A percentile compares a stretch with the other conserved stretches of the same genome.
phyloP scores from a whole-genome alignment of 495 filamentous ascomycete species.

The Elasticomyces elasticus region DNA sequence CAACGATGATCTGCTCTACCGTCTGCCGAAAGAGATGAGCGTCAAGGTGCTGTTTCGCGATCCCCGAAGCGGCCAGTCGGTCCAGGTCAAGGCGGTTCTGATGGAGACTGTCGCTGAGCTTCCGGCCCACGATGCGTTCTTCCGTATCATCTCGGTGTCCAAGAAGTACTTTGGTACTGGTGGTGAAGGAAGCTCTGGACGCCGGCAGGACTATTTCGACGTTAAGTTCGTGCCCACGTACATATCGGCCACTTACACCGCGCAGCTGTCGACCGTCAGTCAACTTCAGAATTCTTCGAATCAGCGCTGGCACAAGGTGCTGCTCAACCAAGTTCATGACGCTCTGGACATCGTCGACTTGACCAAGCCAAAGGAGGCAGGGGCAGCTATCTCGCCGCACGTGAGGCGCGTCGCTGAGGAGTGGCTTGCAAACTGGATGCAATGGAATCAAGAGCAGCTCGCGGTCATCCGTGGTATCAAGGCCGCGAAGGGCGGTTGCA shows the following conservation, averaged over 20 bases:
- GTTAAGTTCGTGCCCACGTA: background rate
- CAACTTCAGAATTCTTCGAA: background rate
- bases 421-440: background rate
- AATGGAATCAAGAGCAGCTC: conserved; percentile 8
- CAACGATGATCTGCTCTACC: background rate
- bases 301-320: background rate
- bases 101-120: background rate
- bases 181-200: no score
- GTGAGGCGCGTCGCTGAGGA: background rate
- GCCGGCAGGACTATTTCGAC: background rate
- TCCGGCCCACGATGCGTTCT: background rate
- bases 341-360: background rate
- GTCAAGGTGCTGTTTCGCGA: background rate
- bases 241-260: conserved; percentile 1
- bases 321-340: conserved; percentile 10
- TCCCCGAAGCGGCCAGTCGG: background rate
- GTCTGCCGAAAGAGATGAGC: background rate
- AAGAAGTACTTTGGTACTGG: background rate
- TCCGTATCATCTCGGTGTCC: conserved; percentile 1
- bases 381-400: background rate
- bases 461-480: background rate
- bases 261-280: background rate
- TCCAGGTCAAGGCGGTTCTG: background rate
- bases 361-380: background rate
- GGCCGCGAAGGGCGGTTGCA: background rate